These are phyloP conservation scores for Brassica cretica DNA, from an alignment of 345 rosid genomes.

Conservation along the genomic window DNA sequence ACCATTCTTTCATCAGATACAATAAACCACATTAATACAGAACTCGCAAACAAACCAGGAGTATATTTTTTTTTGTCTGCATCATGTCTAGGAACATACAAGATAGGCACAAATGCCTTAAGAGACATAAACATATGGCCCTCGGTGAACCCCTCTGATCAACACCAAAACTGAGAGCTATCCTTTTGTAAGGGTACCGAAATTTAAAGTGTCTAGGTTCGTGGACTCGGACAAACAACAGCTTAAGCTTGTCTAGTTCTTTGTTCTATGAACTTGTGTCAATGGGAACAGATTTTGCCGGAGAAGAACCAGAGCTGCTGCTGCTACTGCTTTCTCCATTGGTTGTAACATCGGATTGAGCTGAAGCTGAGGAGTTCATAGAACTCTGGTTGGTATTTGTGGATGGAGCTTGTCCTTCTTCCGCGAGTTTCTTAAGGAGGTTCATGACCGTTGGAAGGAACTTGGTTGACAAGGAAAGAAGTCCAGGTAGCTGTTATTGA, in stretches of 20 bases:
- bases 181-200: slow-evolving; percentile 23
- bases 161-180: slow-evolving; percentile 42
- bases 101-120: slow-evolving; percentile 53
- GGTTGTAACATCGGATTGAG: slow-evolving; percentile 39
- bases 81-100: slow-evolving; percentile 34
- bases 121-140: slow-evolving; percentile 37
- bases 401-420: slow-evolving; percentile 70
- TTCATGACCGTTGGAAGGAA: slow-evolving; percentile 92
- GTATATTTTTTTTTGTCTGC: slow-evolving; percentile 17
- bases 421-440: slow-evolving; percentile 81
- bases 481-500: slow-evolving; percentile 78
- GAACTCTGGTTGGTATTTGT: slow-evolving; percentile 47
- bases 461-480: slow-evolving; percentile 76
- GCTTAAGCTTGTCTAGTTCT: slow-evolving; percentile 45
- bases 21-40: slow-evolving; percentile 38
- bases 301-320: slow-evolving; percentile 37
- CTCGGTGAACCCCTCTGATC: slow-evolving; percentile 38
- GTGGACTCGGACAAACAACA: slow-evolving; percentile 12
- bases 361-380: slow-evolving; percentile 33
- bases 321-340: slow-evolving; percentile 49
- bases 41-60: slow-evolving; percentile 27
- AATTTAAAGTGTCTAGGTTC: slow-evolving; percentile 29
- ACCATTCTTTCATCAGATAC: slow-evolving; percentile 35
- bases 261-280: slow-evolving; percentile 55
- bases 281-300: slow-evolving; percentile 51